Conservation (phyloP, 352 stramenopile species). For the Phytophthora litchii region DNA sequence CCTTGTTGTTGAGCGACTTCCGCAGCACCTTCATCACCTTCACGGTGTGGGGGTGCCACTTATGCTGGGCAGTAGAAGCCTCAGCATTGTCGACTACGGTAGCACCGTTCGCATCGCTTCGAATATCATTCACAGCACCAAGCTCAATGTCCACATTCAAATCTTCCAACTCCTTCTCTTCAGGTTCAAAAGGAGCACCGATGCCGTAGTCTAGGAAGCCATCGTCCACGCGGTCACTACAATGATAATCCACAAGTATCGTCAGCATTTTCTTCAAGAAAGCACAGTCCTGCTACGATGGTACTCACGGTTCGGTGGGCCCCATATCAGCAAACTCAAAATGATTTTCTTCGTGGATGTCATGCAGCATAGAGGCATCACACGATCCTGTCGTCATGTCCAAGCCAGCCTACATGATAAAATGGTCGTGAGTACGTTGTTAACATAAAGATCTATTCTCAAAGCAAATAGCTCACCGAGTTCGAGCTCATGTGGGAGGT, state of each 20-base stretch:
- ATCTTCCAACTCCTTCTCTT: slow-evolving; percentile 62
- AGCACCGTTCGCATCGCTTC: slow-evolving; percentile 58
- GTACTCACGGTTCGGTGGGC: slow-evolving; percentile 27
- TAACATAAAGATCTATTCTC: neutral
- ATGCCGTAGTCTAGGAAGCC: slow-evolving; percentile 61
- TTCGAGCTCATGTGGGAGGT: slow-evolving; percentile 61
- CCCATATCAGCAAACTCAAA: slow-evolving; percentile 49
- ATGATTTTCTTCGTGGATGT: slow-evolving; percentile 50
- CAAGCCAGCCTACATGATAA: slow-evolving; percentile 30
- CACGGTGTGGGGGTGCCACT: slow-evolving; percentile 98
- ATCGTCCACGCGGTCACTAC: slow-evolving; percentile 42
- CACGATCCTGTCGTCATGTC: slow-evolving; percentile 37
- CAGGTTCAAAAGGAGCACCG: slow-evolving; percentile 56
- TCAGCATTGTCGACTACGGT: slow-evolving; percentile 38
- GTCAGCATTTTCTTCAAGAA: neutral
- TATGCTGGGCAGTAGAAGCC: slow-evolving; percentile 80
- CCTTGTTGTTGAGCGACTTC: slow-evolving; percentile 75
- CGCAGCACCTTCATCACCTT: slow-evolving; percentile 93
- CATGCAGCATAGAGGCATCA: slow-evolving; percentile 39
- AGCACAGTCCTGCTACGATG: neutral
- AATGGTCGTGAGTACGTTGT: slow-evolving; percentile 5
- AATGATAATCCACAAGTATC: slow-evolving; percentile 15
- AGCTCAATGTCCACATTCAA: slow-evolving; percentile 85
- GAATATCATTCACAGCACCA: slow-evolving; percentile 77
- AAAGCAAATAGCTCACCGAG: slow-evolving; percentile 41